Base-by-base conservation (phyloP, 2,329 filamentous ascomycete species). In the Dactylellina leptospora region DNA sequence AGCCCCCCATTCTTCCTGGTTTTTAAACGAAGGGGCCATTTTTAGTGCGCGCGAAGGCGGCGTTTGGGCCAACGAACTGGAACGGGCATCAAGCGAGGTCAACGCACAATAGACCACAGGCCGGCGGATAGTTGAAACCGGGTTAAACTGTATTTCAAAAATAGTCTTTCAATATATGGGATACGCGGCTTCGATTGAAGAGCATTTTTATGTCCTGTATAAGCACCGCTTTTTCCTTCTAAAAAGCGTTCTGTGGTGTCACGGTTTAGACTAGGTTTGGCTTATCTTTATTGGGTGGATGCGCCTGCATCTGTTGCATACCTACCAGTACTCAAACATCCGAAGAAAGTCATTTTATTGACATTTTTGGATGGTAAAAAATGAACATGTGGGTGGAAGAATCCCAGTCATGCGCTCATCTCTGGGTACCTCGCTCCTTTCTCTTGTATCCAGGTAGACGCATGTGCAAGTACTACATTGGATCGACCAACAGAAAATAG, bases 391-490 rank as follows among this genome's bases (percentile, higher is more conserved):
- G 28, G 25, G 11, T 2, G 27, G 44, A 48, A 4, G 13, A 16
- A 63, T 53, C 59, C 59, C 47, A 16, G 58, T 54, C 48, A 47
- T 54, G 59, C 58, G 23, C n/a, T n/a, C n/a, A n/a, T n/a, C n/a
- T n/a, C n/a, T n/a, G n/a, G n/a, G n/a, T n/a, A n/a, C n/a, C n/a
- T n/a, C n/a, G n/a, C n/a, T n/a, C n/a, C n/a, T n/a, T n/a, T n/a
- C n/a, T n/a, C n/a, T n/a, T n/a, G n/a, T n/a, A n/a, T n/a, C n/a
- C n/a, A n/a, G n/a, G n/a, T n/a, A n/a, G n/a, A n/a, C n/a, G n/a
- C n/a, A n/a, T n/a, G n/a, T n/a, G n/a, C n/a, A n/a, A 13, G 30
- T 33, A 33, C 30, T 33, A 33, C 30, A n/a, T 45, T 45, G 16
- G 18, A 22, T 45, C 9, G 5, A n/a, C n/a, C n/a, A n/a, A n/a